These are phyloP conservation scores for Cytidiella melzeri DNA, from an alignment of 768 basidiomycete species.

Conservation along the genomic window DNA sequence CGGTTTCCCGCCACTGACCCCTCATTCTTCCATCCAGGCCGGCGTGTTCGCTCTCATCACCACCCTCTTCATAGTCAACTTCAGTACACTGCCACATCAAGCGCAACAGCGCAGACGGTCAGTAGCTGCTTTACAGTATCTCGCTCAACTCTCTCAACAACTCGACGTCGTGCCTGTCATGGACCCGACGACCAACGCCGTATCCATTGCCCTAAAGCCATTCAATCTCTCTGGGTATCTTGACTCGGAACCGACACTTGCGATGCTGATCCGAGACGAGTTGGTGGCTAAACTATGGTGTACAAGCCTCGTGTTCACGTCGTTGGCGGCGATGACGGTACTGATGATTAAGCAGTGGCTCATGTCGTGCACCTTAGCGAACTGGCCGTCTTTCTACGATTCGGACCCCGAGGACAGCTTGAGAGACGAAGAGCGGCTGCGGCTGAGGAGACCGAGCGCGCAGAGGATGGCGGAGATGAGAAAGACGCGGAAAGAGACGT, in stretches of 20 bases:
- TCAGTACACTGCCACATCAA: not conserved
- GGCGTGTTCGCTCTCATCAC: constrained; percentile 9
- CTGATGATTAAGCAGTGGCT: constrained; percentile 10
- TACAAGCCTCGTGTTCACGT: constrained; percentile 2
- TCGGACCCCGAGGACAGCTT: not conserved
- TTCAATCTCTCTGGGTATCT: not conserved
- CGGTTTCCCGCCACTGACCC: not conserved
- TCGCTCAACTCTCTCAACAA: not conserved
- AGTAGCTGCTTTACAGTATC: not conserved
- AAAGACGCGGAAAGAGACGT: constrained; percentile 2
- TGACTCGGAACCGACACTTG: not conserved
- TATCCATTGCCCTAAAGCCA: not conserved
- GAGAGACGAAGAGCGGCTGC: not conserved
- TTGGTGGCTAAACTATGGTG: constrained; percentile 10
- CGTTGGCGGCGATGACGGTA: constrained; percentile 1
- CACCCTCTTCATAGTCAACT: constrained; percentile 5
- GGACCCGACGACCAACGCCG: not conserved
- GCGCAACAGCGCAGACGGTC: no score
- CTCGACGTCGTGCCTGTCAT: not conserved
- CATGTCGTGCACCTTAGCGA: constrained; percentile 5
- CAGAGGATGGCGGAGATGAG: not conserved
- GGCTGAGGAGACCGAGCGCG: not conserved
- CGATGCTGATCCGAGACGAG: not conserved
- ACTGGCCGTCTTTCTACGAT: not conserved
- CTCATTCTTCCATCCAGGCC: not conserved